Conservation (phyloP, 116 monocot species). For the Dioscorea cayenensis region DNA sequence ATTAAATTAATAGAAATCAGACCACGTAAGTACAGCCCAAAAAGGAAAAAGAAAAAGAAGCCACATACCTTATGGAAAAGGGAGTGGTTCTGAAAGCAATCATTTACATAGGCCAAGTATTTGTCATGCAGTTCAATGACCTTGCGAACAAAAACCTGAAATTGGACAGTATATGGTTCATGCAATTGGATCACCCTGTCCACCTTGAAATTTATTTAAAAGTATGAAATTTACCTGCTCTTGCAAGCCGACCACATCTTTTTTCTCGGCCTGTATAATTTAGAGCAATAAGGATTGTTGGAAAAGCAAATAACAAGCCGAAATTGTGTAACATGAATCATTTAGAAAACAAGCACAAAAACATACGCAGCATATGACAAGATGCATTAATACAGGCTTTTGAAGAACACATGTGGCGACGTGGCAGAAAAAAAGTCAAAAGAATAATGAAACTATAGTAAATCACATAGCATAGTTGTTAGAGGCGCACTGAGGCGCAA, state of each 20-base stretch:
- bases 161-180: background rate
- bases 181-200: slow-evolving; percentile 5
- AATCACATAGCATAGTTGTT: too few relatives aligned
- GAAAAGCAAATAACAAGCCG: background rate
- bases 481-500: too few relatives aligned
- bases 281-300: background rate
- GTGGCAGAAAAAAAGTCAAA: too few relatives aligned
- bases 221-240: slow-evolving; percentile 51
- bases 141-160: slow-evolving; percentile 92
- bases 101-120: slow-evolving; percentile 83
- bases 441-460: too few relatives aligned
- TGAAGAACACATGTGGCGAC: too few relatives aligned
- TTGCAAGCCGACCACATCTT: slow-evolving; percentile 74
- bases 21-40: background rate
- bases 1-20: background rate
- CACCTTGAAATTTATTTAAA: background rate
- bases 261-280: slow-evolving; percentile 72
- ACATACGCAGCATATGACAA: too few relatives aligned
- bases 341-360: too few relatives aligned
- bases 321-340: too few relatives aligned
- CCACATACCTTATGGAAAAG: slow-evolving; percentile 88
- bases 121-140: slow-evolving; percentile 99
- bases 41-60: background rate
- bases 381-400: too few relatives aligned
- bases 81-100: slow-evolving; percentile 89